Evolutionary conservation across 2,329 filamentous ascomycete species (phyloP), one percentile per base, ranked within the genome.

Genomic region (Alternaria triticimaculans): DNA sequence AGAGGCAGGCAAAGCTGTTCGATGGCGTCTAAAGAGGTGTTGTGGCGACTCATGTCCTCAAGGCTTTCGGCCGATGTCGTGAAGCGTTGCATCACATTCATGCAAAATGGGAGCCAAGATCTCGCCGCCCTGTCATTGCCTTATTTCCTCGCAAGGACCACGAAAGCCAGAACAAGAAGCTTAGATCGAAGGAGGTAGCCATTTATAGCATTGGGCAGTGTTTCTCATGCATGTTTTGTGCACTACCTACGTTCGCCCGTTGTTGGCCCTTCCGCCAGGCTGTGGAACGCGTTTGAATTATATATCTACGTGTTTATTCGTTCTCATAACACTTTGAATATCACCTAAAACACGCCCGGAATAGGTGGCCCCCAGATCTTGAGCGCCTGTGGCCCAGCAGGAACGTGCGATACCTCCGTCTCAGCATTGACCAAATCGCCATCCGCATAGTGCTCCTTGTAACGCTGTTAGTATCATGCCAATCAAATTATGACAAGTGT

Each of bases 281-380:
- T 6, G 37, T 41, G 37, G 37, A 18, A 41, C 37, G 37, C 37
- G n/a, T 41, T 41, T 41, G 37, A 41, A 41, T 41, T 41, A 18
- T 41, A 41, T 18, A 41, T 41, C 37, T 18, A 41, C n/a, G 37
- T 41, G 15, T 41, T 41, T 41, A 18, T 18, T 41, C 9, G 37
- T 41, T 41, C 9, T 41, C 37, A 41, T 41, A 41, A 41, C 37
- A 41, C 37, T 41, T 41, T 41, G 15, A 41, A 18, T 41, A 41
- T 41, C 9, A 41, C 37, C 54, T 57, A 55, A 53, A 62, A 62
- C 18, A 58, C 60, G 11, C 26, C 46, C 48, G 60, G 60, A 26
- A 62, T 55, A 20, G 55, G 54, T n/a, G 60, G 60, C 10, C 60
- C 60, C 60, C 60, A 62, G 23, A 62, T 45, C 15, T 57, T 58